Evolutionary conservation across 129 eudicot species (phyloP).

Genomic region (Helianthus tuberosus): DNA sequence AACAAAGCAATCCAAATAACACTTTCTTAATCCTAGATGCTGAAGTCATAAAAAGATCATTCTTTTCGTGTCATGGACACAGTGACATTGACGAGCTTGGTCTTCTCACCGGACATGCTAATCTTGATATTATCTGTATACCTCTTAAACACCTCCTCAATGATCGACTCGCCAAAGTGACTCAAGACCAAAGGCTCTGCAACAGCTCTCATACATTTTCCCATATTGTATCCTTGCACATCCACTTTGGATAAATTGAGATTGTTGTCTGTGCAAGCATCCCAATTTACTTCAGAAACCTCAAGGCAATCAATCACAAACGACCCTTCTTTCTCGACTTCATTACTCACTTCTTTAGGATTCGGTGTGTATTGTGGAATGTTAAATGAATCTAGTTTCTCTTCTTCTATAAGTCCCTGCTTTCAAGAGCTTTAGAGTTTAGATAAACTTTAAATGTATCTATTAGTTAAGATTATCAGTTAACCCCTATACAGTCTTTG

Average conservation of each 20-base stretch:
- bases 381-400: conserved; percentile 41
- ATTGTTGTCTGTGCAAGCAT: conserved; percentile 14
- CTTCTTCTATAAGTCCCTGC: conserved; percentile 41
- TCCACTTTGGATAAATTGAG: not conserved
- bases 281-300: conserved; percentile 48
- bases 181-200: conserved; percentile 48
- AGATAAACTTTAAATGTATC: not conserved
- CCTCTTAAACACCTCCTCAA: conserved; percentile 52
- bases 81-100: conserved; percentile 41
- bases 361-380: conserved; percentile 46
- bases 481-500: too few relatives aligned
- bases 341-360: conserved; percentile 38
- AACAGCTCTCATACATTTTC: conserved; percentile 57
- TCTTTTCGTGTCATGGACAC: conserved; percentile 34
- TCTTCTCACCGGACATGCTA: conserved; percentile 44
- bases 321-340: conserved; percentile 52
- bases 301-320: conserved; percentile 34
- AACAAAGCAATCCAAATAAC: too few relatives aligned
- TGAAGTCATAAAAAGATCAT: too few relatives aligned
- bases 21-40: too few relatives aligned
- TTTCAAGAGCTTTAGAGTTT: not conserved
- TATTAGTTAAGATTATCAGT: not conserved
- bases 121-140: conserved; percentile 35
- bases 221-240: conserved; percentile 39
- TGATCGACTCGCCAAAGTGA: conserved; percentile 54